Evolutionary conservation across 148 eudicot species (phyloP), one percentile per base, ranked within the genome.

Genomic region (Rhododendron simsii): DNA sequence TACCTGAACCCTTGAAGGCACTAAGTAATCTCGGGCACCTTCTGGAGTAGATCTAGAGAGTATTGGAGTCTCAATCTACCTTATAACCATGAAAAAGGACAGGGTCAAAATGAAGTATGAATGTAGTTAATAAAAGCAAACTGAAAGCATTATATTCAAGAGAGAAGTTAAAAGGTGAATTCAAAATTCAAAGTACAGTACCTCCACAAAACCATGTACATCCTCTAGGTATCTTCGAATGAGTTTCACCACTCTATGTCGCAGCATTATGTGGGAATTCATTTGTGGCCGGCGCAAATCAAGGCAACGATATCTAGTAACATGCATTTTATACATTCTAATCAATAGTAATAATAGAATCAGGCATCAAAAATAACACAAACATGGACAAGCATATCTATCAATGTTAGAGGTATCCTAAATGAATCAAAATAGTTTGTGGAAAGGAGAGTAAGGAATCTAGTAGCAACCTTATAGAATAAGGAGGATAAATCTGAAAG

Each of bases 21-120:
- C 99, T 89, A 97, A 89, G 93, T 93, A 97, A 92, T 97, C 99
- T 51, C 99, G 95, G 86, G 99, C 99, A 89, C 99, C 99, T 91
- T 97, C 99, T 75, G 99, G 99, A 88, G 98, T 97, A 47, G 99
- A 97, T 87, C 98, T 94, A 87, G 95, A 94, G 69, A 97, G 98
- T 89, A 97, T 91, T 89, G 99, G 99, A 83, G 99, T 97, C 95
- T 97, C 99, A 88, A 97, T 95, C 99, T 95, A 95, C 98, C 95
- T 95, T 93, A 89, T 89, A 93, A 91, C 91, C 93, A 91, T 83
- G 85, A 86, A 88, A 59, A 87, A 87, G 79, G 91, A 89, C 90
- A 89, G 91, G 84, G 87, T 88, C 88, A 89, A 89, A 88, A 88
- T 50, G 59, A 45, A 53, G 55, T 39, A 69, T 37, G 73, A 65